A percentile compares a stretch with the other conserved stretches of the same genome.
These are phyloP conservation scores for Pelargonium exstipulatum DNA, from an alignment of 441 rosid species.

Conservation along the genomic window DNA sequence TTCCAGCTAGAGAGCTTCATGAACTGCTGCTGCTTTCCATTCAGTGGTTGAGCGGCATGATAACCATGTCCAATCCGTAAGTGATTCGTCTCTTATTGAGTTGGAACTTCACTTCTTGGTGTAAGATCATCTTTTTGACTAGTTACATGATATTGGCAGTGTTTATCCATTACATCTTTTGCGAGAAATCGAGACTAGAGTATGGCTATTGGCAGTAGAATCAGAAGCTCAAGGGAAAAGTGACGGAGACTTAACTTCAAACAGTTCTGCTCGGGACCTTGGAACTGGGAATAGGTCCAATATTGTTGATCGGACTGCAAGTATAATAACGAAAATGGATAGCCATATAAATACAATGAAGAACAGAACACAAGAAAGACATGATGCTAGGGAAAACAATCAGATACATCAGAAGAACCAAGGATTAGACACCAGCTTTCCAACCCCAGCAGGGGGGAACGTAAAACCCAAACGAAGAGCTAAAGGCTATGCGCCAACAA, in stretches of 20 bases:
- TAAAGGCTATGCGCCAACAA: slow-evolving; percentile 60
- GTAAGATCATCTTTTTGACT: slow-evolving; percentile 28
- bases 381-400: slow-evolving; percentile 52
- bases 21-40: slow-evolving; percentile 87
- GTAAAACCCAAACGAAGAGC: slow-evolving; percentile 74
- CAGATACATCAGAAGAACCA: slow-evolving; percentile 53
- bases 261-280: slow-evolving; percentile 39
- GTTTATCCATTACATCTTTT: slow-evolving; percentile 87
- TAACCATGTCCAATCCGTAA: slow-evolving; percentile 75
- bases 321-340: slow-evolving; percentile 84
- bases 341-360: slow-evolving; percentile 68
- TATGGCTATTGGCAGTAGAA: slow-evolving; percentile 97
- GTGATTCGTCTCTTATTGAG: slow-evolving; percentile 31
- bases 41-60: slow-evolving; percentile 96
- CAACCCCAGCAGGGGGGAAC: slow-evolving; percentile 37
- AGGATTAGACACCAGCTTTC: slow-evolving; percentile 42
- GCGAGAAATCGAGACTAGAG: slow-evolving; percentile 96
- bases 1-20: slow-evolving; percentile 87
- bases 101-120: slow-evolving; percentile 15
- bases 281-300: slow-evolving; percentile 45
- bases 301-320: slow-evolving; percentile 84
- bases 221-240: slow-evolving; percentile 84
- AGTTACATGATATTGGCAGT: slow-evolving; percentile 41
- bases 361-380: slow-evolving; percentile 54
- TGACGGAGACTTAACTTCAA: slow-evolving; percentile 52